A percentile compares a stretch with the other conserved stretches of the same genome.
phyloP scores from a whole-genome alignment of 352 stramenopile species.

The Globisporangium ultimum region DNA sequence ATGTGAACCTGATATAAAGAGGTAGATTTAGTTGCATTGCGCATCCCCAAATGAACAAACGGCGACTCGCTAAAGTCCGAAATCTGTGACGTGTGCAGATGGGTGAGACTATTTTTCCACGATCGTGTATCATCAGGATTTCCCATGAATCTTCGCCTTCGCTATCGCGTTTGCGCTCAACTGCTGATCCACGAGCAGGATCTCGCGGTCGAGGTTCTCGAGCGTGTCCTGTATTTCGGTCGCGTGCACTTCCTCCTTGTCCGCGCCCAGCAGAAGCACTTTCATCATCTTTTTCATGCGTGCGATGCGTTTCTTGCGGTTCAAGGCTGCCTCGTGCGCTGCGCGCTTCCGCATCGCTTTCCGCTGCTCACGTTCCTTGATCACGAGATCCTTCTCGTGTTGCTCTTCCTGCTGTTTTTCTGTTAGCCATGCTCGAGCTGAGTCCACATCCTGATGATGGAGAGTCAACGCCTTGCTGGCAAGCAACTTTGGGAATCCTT shows the following conservation, averaged over 20 bases:
- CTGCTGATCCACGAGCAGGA: constrained; percentile 20
- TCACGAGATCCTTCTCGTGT: constrained; percentile 10
- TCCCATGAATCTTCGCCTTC: not conserved
- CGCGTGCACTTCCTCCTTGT: constrained; percentile 27
- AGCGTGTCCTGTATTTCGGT: constrained; percentile 26
- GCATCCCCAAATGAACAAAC: not conserved
- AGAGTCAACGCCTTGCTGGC: constrained; percentile 35
- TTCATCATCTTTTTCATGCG: constrained; percentile 20
- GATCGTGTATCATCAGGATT: not conserved
- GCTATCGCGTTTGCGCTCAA: not conserved
- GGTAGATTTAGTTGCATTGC: not conserved
- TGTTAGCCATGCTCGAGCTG: constrained; percentile 28
- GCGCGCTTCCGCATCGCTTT: constrained; percentile 14
- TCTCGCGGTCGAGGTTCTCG: constrained; percentile 36
- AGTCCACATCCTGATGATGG: constrained; percentile 25
- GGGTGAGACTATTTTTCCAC: not conserved
- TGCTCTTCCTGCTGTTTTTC: constrained; percentile 22
- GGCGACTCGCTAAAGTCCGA: not conserved
- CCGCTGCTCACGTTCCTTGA: constrained; percentile 6
- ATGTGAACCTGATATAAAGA: not conserved
- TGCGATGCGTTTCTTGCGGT: constrained; percentile 21
- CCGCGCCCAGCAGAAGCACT: constrained; percentile 19
- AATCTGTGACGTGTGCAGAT: constrained; percentile 1
- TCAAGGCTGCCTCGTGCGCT: constrained; percentile 7
- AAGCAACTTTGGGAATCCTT: constrained; percentile 31